phyloP scores from a whole-genome alignment of 2,329 filamentous ascomycete genomes.

The Monosporascus sp. region DNA sequence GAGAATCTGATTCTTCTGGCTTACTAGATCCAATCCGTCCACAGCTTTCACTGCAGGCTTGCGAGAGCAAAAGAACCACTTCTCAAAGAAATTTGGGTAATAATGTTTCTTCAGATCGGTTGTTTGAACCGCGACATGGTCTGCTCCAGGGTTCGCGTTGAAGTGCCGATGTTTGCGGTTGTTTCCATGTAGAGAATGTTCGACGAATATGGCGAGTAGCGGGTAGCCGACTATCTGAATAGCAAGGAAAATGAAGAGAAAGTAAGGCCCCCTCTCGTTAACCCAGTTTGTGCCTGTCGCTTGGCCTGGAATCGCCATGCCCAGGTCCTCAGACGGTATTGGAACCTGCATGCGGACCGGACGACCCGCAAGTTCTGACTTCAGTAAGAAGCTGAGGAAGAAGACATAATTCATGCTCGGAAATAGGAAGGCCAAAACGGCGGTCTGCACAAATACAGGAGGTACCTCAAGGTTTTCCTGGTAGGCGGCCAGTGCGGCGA shows the following conservation, averaged over 20 bases:
- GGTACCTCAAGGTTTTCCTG: slow-evolving; percentile 9
- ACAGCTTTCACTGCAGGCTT: slow-evolving; percentile 44
- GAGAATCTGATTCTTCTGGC: slow-evolving; percentile 57
- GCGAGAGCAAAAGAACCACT: slow-evolving; percentile 24
- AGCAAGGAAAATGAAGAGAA: slow-evolving; percentile 27
- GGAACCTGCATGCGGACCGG: slow-evolving; percentile 14
- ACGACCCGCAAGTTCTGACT: slow-evolving; percentile 15
- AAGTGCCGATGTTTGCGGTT: slow-evolving; percentile 25
- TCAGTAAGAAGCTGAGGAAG: slow-evolving; percentile 21
- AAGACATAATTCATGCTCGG: slow-evolving; percentile 30
- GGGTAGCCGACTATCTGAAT: slow-evolving; percentile 30
- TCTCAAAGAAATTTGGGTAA: slow-evolving; percentile 22
- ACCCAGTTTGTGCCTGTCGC: slow-evolving; percentile 18
- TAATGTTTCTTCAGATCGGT: slow-evolving; percentile 30
- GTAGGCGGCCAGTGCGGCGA: slow-evolving; percentile 18
- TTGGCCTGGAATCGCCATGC: neutral
- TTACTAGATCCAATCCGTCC: slow-evolving; percentile 54
- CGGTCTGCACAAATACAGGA: slow-evolving; percentile 11
- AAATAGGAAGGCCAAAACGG: slow-evolving; percentile 22
- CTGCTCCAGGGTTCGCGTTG: slow-evolving; percentile 10
- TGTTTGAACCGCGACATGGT: slow-evolving; percentile 15
- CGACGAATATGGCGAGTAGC: slow-evolving; percentile 26
- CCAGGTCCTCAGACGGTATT: neutral
- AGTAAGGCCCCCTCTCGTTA: slow-evolving; percentile 16
- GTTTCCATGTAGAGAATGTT: slow-evolving; percentile 30